These are phyloP conservation scores for Fusarium sp. DNA, from an alignment of 2,329 filamentous ascomycete genomes.

Conservation along the genomic window DNA sequence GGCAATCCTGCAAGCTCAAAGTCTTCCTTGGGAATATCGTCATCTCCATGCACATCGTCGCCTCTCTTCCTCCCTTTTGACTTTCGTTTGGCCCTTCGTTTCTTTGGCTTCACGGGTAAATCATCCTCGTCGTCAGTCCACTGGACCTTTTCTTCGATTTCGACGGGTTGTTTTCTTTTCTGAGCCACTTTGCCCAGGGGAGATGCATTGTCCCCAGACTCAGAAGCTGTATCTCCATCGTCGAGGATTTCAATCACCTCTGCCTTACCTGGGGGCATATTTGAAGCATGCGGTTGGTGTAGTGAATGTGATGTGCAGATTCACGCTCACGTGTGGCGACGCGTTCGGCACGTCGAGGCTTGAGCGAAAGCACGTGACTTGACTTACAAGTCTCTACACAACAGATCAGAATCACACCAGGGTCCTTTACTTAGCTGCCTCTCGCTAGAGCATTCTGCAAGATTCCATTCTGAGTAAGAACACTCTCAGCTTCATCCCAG, in stretches of 20 bases:
- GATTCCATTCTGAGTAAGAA: neutral
- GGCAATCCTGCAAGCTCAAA: slow-evolving; percentile 57
- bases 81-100: slow-evolving; percentile 46
- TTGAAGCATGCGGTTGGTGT: neutral
- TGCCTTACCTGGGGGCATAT: slow-evolving; percentile 27
- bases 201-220: slow-evolving; percentile 24
- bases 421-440: neutral
- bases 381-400: neutral
- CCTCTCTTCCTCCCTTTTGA: slow-evolving; percentile 46
- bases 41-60: slow-evolving; percentile 44
- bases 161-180: slow-evolving; percentile 55
- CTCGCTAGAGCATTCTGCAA: neutral
- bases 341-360: slow-evolving; percentile 7
- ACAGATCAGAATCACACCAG: neutral
- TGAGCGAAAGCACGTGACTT: slow-evolving; percentile 44
- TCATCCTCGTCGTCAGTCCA: slow-evolving; percentile 72
- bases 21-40: slow-evolving; percentile 55
- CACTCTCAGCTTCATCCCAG: neutral
- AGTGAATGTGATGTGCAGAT: slow-evolving; percentile 1
- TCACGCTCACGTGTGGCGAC: slow-evolving; percentile 26
- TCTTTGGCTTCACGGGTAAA: slow-evolving; percentile 68
- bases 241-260: slow-evolving; percentile 47
- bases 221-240: slow-evolving; percentile 39
- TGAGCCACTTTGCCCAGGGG: slow-evolving; percentile 18
- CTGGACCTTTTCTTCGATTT: slow-evolving; percentile 58